Conservation (phyloP, 2,329 filamentous ascomycete species). For the Fusarium caatingaense region DNA sequence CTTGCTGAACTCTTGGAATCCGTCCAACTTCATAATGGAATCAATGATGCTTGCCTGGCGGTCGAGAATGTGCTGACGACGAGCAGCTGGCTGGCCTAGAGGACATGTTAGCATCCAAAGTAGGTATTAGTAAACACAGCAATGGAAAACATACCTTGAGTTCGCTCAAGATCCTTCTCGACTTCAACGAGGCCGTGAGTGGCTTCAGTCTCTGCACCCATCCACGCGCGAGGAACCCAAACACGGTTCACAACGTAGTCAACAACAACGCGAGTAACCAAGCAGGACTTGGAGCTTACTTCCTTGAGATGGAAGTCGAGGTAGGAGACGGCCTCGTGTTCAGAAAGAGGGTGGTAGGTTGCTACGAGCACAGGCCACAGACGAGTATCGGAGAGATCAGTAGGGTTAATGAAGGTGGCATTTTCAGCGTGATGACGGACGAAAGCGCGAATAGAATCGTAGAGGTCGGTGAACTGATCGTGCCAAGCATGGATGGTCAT, state of each 20-base stretch:
- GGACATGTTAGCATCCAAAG: slow-evolving; percentile 17
- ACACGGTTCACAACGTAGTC: slow-evolving; percentile 57
- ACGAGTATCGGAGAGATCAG: slow-evolving; percentile 46
- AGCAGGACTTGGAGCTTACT: slow-evolving; percentile 55
- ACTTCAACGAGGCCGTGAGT: slow-evolving; percentile 52
- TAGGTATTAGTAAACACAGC: not conserved
- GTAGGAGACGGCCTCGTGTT: slow-evolving; percentile 55
- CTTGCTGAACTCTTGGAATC: slow-evolving; percentile 47
- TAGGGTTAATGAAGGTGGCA: slow-evolving; percentile 46
- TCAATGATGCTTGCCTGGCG: slow-evolving; percentile 53
- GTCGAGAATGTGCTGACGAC: slow-evolving; percentile 56
- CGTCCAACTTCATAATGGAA: slow-evolving; percentile 52
- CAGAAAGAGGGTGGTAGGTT: slow-evolving; percentile 53
- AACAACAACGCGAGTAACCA: slow-evolving; percentile 57
- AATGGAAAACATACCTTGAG: slow-evolving; percentile 45
- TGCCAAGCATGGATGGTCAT: slow-evolving; percentile 51
- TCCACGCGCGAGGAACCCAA: slow-evolving; percentile 56
- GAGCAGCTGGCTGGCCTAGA: slow-evolving; percentile 50
- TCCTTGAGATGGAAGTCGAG: slow-evolving; percentile 56
- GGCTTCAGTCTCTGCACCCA: slow-evolving; percentile 52
- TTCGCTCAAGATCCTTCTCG: slow-evolving; percentile 52
- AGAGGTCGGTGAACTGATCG: slow-evolving; percentile 53
- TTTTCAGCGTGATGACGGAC: slow-evolving; percentile 51
- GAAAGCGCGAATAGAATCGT: slow-evolving; percentile 51
- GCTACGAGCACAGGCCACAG: slow-evolving; percentile 54